These are phyloP conservation scores for Thecamonas trahens DNA, from an alignment of 78 protist genomes.

Conservation along the genomic window DNA sequence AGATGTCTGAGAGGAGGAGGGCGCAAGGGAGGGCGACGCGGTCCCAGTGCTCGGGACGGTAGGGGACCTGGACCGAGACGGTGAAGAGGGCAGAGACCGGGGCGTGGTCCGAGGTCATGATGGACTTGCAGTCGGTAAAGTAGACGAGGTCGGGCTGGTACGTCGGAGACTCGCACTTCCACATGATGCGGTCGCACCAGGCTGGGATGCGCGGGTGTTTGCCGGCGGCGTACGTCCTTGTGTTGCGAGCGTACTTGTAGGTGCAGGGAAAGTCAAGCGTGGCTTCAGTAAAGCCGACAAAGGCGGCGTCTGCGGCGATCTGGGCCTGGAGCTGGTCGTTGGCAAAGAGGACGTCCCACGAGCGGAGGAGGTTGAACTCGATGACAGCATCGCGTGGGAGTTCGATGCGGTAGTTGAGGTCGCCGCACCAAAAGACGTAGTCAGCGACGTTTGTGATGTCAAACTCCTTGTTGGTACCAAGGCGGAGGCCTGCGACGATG, in stretches of 20 bases:
- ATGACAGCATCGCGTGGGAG: no score
- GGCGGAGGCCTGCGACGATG: neutral
- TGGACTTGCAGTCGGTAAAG: neutral
- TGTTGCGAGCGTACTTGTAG: neutral
- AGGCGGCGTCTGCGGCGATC: neutral
- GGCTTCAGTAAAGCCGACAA: neutral
- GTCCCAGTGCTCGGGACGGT: no score
- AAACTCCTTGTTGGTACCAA: neutral
- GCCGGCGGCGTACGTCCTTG: no score
- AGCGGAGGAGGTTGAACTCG: no score
- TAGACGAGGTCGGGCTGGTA: neutral
- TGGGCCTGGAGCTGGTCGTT: neutral
- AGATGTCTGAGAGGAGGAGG: no score
- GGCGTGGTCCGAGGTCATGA: neutral
- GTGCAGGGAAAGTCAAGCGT: neutral
- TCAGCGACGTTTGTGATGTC: neutral
- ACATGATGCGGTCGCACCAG: neutral
- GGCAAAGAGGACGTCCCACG: neutral
- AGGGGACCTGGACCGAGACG: neutral
- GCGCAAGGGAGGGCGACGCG: no score
- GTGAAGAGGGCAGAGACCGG: neutral
- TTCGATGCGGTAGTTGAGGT: neutral
- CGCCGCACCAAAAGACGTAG: neutral
- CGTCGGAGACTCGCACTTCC: neutral
- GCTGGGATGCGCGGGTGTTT: neutral